phyloP scores from a whole-genome alignment of 441 rosid genomes.

The Arabidopsis hybrid region DNA sequence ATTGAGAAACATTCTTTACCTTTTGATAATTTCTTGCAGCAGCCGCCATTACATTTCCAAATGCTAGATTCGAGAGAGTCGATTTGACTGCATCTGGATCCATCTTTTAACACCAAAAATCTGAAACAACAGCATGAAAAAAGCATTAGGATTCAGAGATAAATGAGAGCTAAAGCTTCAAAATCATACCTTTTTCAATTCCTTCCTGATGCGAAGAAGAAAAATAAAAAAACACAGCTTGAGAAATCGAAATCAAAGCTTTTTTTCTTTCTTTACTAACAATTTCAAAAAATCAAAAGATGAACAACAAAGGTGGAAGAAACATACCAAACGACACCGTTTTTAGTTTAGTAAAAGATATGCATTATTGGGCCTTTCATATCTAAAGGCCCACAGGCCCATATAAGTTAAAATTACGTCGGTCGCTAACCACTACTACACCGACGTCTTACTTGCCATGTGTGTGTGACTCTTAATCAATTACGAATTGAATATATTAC shows the following conservation, averaged over 20 bases:
- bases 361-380: not conserved
- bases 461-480: slow-evolving; percentile 3
- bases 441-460: slow-evolving; percentile 28
- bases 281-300: slow-evolving; percentile 35
- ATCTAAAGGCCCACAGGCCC: slow-evolving; percentile 5
- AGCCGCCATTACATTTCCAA: slow-evolving; percentile 93
- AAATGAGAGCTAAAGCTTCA: not conserved
- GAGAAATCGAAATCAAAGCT: slow-evolving; percentile 26
- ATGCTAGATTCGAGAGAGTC: slow-evolving; percentile 81
- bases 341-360: not conserved
- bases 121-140: not conserved
- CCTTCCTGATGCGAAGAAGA: not conserved
- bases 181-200: slow-evolving; percentile 34
- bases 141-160: slow-evolving; percentile 11
- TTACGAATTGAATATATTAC: not conserved
- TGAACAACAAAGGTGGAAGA: not conserved
- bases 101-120: slow-evolving; percentile 51
- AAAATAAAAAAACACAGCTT: not conserved
- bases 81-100: slow-evolving; percentile 91
- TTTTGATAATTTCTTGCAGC: slow-evolving; percentile 95
- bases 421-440: not conserved
- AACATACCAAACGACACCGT: slow-evolving; percentile 11
- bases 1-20: slow-evolving; percentile 44
- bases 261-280: not conserved
- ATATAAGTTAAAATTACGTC: not conserved